Base-by-base conservation (phyloP, 2,329 filamentous ascomycete genomes). In the Calycina marina region DNA sequence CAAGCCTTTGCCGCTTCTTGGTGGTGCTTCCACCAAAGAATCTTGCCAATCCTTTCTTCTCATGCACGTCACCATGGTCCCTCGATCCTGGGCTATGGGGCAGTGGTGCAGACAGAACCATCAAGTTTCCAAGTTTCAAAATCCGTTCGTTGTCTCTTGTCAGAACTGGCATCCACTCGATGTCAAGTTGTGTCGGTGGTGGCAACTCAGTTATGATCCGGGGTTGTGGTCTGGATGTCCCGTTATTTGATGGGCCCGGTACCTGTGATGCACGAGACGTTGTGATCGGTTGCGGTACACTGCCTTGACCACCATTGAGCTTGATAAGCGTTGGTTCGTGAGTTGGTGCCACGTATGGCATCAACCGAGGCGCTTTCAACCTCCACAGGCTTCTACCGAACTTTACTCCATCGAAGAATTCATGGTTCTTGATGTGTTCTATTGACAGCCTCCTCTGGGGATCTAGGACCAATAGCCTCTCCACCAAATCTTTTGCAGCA, bases 91-190 rank as follows among this genome's bases (percentile, higher is more conserved):
- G 72, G 40, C 75, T 81, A 49, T 82, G 79, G 6, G 80, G 69
- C 32, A 85, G 67, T 6, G 86, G 79, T 2, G 82, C 72, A 4
- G 83, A 79, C 24, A 82, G 66, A 5, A 98, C 86, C 55, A 85
- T 71, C 41, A 94, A 61, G 48, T 98, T 93, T 2, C 90, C 90
- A 14, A 98, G 64, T 55, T 93, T 94, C 40, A 98, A 57, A 44
- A 98, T 98, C 20, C 90, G 73, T 56, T 98, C 90, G 50, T 96
- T 94, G 38, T 74, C 77, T 48, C 77, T 76, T 6, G 82, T 94
- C 34, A 98, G 62, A 4, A 98, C 86, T 1, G 90, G 90, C 1
- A 88, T 94, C 90, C 90, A 98, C 57, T 98, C 90, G 36, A 98
- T 93, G 51, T 98, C 90, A 15, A 98, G 63, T 54, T 96, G 90